phyloP scores from a whole-genome alignment of 768 basidiomycete genomes.

The Tricholoma bakamatsutake region DNA sequence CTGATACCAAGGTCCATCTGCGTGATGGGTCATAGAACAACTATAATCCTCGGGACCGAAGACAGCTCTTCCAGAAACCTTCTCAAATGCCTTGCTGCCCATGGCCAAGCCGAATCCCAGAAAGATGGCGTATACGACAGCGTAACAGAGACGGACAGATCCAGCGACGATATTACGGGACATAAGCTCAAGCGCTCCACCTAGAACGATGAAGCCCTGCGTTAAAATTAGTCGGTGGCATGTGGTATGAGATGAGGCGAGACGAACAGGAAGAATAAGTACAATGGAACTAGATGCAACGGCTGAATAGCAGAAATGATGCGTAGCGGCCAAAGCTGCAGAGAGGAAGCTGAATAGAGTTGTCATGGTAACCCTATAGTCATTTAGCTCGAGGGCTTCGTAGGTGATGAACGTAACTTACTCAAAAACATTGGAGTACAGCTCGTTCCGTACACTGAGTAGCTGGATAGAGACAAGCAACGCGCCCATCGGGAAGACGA shows the following conservation, averaged over 20 bases:
- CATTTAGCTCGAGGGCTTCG: neutral
- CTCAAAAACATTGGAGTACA: conserved; percentile 81
- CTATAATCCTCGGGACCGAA: conserved; percentile 52
- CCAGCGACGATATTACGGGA: conserved; percentile 79
- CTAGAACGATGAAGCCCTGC: conserved; percentile 66
- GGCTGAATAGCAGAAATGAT: conserved; percentile 74
- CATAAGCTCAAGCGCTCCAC: conserved; percentile 71
- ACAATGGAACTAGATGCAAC: conserved; percentile 73
- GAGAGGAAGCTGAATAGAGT: conserved; percentile 75
- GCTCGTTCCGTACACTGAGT: conserved; percentile 64
- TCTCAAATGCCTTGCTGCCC: conserved; percentile 63
- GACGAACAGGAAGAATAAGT: conserved; percentile 67
- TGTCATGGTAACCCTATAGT: conserved; percentile 65
- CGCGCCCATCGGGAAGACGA: conserved; percentile 70
- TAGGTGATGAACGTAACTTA: conserved; percentile 20
- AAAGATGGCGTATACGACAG: conserved; percentile 71
- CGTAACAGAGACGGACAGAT: conserved; percentile 75
- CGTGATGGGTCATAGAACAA: conserved; percentile 52
- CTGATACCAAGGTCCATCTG: conserved; percentile 67
- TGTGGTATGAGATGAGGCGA: neutral
- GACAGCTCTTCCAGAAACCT: conserved; percentile 42
- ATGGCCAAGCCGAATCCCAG: conserved; percentile 80
- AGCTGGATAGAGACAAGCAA: conserved; percentile 71
- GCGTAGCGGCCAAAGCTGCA: conserved; percentile 63
- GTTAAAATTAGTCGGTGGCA: conserved; percentile 12